These are phyloP conservation scores for Paecilomyces niveus DNA, from an alignment of 2,329 filamentous ascomycete species.

Conservation along the genomic window DNA sequence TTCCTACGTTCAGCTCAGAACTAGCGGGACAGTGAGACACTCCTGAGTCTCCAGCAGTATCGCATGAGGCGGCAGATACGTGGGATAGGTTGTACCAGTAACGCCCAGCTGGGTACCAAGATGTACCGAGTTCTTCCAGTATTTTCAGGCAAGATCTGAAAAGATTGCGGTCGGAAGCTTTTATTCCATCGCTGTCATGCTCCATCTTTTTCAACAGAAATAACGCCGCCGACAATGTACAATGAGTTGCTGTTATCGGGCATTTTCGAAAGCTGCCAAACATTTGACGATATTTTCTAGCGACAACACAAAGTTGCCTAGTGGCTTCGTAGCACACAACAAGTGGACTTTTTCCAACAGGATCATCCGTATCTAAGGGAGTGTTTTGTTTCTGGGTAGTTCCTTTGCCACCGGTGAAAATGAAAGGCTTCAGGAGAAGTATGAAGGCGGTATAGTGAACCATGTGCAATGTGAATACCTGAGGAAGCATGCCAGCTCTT, in stretches of 20 bases:
- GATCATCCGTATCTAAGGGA: not conserved
- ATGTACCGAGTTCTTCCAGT: not conserved
- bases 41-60: not conserved
- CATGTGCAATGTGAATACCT: conserved; percentile 27
- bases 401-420: conserved; percentile 3
- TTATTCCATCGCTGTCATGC: not conserved
- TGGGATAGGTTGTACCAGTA: not conserved
- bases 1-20: too few species aligned
- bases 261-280: conserved; percentile 29
- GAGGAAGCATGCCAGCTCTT: conserved; percentile 14
- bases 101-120: not conserved
- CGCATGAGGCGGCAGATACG: not conserved
- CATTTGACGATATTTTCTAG: conserved; percentile 23
- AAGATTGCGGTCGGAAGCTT: not conserved
- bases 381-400: not conserved
- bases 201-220: conserved; percentile 9
- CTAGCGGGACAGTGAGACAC: not conserved
- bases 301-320: conserved; percentile 16
- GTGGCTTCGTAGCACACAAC: conserved; percentile 16
- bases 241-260: conserved; percentile 30
- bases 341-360: conserved; percentile 6
- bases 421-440: conserved; percentile 24
- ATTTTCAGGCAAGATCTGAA: not conserved
- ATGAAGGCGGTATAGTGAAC: conserved; percentile 27
- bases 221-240: conserved; percentile 25